A percentile compares a stretch with the other conserved stretches of the same genome.
phyloP scores from a whole-genome alignment of 805 yeast species.

The Candida vartiovaarae region DNA sequence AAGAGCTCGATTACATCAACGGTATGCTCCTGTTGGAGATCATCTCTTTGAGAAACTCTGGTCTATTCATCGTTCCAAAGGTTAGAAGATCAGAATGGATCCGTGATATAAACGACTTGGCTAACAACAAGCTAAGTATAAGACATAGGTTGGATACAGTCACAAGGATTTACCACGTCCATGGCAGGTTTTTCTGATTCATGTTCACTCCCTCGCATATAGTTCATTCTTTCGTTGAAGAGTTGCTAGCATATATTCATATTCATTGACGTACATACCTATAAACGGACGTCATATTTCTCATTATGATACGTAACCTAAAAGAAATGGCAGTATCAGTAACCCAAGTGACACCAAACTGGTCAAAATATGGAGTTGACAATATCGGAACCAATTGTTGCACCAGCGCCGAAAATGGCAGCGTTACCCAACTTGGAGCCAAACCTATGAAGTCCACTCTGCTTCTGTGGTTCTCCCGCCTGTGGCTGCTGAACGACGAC shows the following conservation, averaged over 20 bases:
- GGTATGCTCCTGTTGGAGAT: slow-evolving; percentile 67
- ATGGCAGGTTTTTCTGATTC: slow-evolving; percentile 30
- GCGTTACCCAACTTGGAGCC: slow-evolving; percentile 85
- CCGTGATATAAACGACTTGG: slow-evolving; percentile 56
- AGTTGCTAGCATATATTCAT: too few species aligned
- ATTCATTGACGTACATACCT: too few species aligned
- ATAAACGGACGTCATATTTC: too few species aligned
- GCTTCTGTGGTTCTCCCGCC: slow-evolving; percentile 27
- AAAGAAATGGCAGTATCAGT: too few species aligned
- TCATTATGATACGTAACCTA: too few species aligned
- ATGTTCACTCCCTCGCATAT: too few species aligned
- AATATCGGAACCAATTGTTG: slow-evolving; percentile 80
- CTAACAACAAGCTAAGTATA: slow-evolving; percentile 31
- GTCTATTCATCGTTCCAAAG: slow-evolving; percentile 43
- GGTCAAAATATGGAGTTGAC: slow-evolving; percentile 61
- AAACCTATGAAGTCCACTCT: slow-evolving; percentile 44
- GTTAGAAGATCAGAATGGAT: slow-evolving; percentile 47
- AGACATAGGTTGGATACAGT: slow-evolving; percentile 40
- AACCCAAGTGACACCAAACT: too few species aligned
- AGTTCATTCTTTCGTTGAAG: too few species aligned
- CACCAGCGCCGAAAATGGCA: slow-evolving; percentile 96
- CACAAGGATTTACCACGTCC: slow-evolving; percentile 55
- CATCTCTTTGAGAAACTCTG: slow-evolving; percentile 45
- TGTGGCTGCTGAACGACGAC: slow-evolving; percentile 25
- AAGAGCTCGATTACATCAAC: slow-evolving; percentile 31